These are phyloP conservation scores for Podaxis pistillaris DNA, from an alignment of 768 basidiomycete genomes.

Conservation along the genomic window DNA sequence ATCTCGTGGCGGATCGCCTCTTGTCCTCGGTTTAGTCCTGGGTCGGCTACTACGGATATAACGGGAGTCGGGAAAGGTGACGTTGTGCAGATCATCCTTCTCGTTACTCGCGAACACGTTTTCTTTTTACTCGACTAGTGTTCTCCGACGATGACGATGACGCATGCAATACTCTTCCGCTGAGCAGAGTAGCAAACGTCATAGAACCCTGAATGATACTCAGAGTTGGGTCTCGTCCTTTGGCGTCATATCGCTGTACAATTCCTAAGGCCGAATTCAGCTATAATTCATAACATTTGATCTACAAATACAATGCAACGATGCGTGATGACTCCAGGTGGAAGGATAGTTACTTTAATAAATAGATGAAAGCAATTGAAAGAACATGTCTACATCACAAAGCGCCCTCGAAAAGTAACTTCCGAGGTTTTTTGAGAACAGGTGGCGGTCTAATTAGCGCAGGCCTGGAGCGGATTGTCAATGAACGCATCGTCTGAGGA, in stretches of 20 bases:
- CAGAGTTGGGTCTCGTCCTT: not conserved
- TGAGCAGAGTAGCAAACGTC: slow-evolving; percentile 14
- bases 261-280: not conserved
- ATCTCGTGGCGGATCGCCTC: not conserved
- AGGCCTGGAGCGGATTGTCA: slow-evolving; percentile 34
- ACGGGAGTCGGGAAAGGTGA: not conserved
- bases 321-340: not conserved
- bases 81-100: not conserved
- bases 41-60: slow-evolving; percentile 10
- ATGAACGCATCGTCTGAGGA: slow-evolving; percentile 7
- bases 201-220: slow-evolving; percentile 5
- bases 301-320: not conserved
- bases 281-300: not conserved
- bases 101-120: not conserved
- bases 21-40: slow-evolving; percentile 7
- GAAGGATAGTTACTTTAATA: not conserved
- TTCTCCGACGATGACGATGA: slow-evolving; percentile 2
- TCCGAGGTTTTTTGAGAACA: slow-evolving; percentile 45
- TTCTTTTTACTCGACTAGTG: not conserved
- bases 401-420: slow-evolving; percentile 48
- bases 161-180: not conserved
- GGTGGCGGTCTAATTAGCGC: slow-evolving; percentile 46
- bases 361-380: not conserved
- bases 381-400: slow-evolving; percentile 24
- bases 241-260: not conserved